These are phyloP conservation scores for Hypsizygus marmoreus DNA, from an alignment of 768 basidiomycete genomes.

Conservation along the genomic window DNA sequence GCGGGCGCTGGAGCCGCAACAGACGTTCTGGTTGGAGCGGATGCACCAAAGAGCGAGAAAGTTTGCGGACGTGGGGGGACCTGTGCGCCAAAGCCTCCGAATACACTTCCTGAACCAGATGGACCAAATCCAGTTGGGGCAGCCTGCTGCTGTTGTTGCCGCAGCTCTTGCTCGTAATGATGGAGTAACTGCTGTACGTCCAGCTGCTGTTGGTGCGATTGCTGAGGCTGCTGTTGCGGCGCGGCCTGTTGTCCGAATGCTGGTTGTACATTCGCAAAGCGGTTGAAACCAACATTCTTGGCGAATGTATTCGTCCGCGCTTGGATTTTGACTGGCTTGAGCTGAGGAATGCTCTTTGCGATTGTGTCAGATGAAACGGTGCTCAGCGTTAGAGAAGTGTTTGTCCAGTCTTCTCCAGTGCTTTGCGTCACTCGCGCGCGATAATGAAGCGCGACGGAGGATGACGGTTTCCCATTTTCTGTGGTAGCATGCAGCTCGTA, in stretches of 20 bases:
- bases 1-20: not conserved
- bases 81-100: no score
- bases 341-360: constrained; percentile 34
- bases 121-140: not conserved
- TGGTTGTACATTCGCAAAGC: no score
- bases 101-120: no score
- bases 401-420: constrained; percentile 65
- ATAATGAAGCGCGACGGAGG: constrained; percentile 52
- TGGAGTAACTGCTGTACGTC: no score
- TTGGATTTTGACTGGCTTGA: constrained; percentile 33
- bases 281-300: no score
- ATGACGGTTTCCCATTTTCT: constrained; percentile 43
- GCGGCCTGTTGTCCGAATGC: no score
- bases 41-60: not conserved
- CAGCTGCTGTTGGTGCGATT: constrained; percentile 19
- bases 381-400: constrained; percentile 51
- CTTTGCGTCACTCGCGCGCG: constrained; percentile 53
- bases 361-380: constrained; percentile 43
- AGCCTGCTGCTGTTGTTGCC: constrained; percentile 16
- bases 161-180: no score
- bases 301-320: no score
- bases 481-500: constrained; percentile 62
- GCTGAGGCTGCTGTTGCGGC: constrained; percentile 11
- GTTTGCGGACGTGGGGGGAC: no score
- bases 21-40: constrained; percentile 4